These are phyloP conservation scores for Solanum paucissectum DNA, from an alignment of 257 asterid species.

Conservation along the genomic window DNA sequence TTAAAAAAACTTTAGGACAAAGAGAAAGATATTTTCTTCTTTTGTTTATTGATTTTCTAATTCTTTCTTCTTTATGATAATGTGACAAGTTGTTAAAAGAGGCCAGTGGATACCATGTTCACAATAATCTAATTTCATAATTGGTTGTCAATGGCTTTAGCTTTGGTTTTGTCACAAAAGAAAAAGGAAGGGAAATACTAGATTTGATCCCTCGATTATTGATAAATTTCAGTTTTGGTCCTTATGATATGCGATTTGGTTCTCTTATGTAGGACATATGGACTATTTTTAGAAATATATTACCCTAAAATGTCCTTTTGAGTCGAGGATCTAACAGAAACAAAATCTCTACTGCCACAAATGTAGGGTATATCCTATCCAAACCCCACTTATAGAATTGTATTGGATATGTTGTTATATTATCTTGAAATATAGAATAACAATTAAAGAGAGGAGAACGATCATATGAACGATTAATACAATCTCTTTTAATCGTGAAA, in stretches of 20 bases:
- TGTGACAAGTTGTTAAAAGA: neutral
- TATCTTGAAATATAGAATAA: neutral
- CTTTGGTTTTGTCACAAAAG: neutral
- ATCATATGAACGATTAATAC: neutral
- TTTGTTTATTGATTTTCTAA: neutral
- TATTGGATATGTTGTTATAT: neutral
- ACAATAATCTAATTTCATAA: neutral
- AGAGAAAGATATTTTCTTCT: neutral
- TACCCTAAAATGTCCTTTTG: neutral
- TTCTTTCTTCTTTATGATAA: neutral
- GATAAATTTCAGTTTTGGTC: neutral
- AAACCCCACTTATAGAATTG: no score
- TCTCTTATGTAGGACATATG: neutral
- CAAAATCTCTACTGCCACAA: no score
- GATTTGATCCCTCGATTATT: neutral
- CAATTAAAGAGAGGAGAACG: neutral
- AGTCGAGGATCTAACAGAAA: no score
- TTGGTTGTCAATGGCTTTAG: neutral
- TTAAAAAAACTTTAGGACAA: neutral
- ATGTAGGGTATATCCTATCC: no score
- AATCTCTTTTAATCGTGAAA: accelerated
- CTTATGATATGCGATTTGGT: neutral
- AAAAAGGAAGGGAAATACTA: neutral
- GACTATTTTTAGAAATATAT: neutral
- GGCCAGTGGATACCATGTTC: constrained; percentile 1